Evolutionary conservation across 805 yeast genomes (phyloP).

Genomic region (Candida silvicultrix): DNA sequence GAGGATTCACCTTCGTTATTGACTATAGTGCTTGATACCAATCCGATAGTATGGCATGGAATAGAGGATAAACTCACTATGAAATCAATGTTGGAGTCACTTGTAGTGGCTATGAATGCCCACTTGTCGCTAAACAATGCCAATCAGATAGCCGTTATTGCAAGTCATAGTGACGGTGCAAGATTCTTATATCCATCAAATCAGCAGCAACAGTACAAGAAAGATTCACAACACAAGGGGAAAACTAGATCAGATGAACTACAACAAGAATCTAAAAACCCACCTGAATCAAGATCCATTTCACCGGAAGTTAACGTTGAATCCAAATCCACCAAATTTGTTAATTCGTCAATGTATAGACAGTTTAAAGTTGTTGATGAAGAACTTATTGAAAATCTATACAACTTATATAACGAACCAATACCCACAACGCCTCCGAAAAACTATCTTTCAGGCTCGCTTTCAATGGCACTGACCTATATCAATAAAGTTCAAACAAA

Average conservation of each 20-base stretch:
- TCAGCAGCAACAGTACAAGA: conserved; percentile 10
- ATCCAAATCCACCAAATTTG: conserved; percentile 19
- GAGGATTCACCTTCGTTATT: conserved; percentile 70
- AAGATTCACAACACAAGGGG: background rate
- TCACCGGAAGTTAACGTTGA: conserved; percentile 8
- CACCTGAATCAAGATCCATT: conserved; percentile 6
- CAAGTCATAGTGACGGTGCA: conserved; percentile 68
- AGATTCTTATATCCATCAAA: conserved; percentile 58
- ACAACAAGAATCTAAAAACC: background rate
- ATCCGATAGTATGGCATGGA: conserved; percentile 47
- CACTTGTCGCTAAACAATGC: conserved; percentile 82
- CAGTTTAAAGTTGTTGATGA: conserved; percentile 81
- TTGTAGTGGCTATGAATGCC: conserved; percentile 77
- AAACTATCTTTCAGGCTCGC: conserved; percentile 65
- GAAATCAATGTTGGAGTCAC: conserved; percentile 44
- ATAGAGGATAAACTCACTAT: conserved; percentile 21
- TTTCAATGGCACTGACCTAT: conserved; percentile 76
- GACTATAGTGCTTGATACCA: conserved; percentile 70
- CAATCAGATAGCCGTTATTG: conserved; percentile 76
- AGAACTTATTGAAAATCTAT: conserved; percentile 54
- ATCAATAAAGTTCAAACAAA: conserved; percentile 50
- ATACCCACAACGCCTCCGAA: conserved; percentile 28
- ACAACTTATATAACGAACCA: conserved; percentile 26
- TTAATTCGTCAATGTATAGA: conserved; percentile 68
- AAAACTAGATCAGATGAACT: conserved; percentile 12